phyloP scores from a whole-genome alignment of 768 basidiomycete genomes.

The Albatrellus ellisii region DNA sequence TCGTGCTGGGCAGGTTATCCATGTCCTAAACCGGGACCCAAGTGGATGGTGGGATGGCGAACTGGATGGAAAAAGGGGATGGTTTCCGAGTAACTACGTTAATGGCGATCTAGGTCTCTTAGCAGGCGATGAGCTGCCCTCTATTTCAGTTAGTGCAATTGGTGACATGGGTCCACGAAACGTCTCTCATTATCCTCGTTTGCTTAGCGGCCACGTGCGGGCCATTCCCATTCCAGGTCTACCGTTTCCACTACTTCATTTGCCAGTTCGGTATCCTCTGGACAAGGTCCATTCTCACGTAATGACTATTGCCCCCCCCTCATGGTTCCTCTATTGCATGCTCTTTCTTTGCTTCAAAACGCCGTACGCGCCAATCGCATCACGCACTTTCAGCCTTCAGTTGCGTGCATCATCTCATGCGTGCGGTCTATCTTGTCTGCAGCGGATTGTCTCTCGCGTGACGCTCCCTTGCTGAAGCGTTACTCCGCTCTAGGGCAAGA shows the following conservation, averaged over 20 bases:
- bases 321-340: slow-evolving; percentile 76
- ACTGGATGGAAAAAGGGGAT: slow-evolving; percentile 75
- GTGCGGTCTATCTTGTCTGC: slow-evolving; percentile 78
- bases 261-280: slow-evolving; percentile 5
- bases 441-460: slow-evolving; percentile 74
- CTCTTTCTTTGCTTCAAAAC: slow-evolving; percentile 72
- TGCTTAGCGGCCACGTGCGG: slow-evolving; percentile 16
- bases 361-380: slow-evolving; percentile 69
- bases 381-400: slow-evolving; percentile 85
- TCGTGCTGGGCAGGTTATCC: slow-evolving; percentile 81
- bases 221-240: slow-evolving; percentile 10
- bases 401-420: slow-evolving; percentile 89
- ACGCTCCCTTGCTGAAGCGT: slow-evolving; percentile 56
- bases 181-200: background rate
- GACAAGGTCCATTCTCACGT: slow-evolving; percentile 8
- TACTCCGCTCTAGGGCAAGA: slow-evolving; percentile 60
- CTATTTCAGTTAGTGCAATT: slow-evolving; percentile 25
- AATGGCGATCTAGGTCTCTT: slow-evolving; percentile 47
- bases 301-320: slow-evolving; percentile 52
- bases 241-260: slow-evolving; percentile 4
- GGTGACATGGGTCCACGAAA: background rate
- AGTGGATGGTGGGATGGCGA: slow-evolving; percentile 99
- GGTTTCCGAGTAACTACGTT: slow-evolving; percentile 98
- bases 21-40: slow-evolving; percentile 66
- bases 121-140: slow-evolving; percentile 40